Conservation (phyloP, 805 yeast genomes). For the Priceomyces carsonii region DNA sequence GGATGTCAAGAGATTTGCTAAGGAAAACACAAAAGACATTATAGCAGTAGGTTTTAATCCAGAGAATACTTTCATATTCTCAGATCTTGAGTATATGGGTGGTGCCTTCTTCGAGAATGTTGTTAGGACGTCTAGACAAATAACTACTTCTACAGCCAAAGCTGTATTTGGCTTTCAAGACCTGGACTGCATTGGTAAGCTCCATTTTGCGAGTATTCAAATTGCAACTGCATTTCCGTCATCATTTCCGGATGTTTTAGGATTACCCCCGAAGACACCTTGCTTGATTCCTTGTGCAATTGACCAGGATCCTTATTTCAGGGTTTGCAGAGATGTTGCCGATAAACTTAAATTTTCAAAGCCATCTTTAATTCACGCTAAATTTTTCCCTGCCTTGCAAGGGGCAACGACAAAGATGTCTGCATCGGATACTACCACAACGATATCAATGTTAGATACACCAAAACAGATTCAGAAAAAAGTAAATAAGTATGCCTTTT, state of each 20-base stretch:
- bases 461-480: conserved; percentile 90
- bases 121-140: conserved; percentile 87
- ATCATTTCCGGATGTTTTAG: conserved; percentile 92
- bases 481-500: conserved; percentile 93
- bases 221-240: conserved; percentile 95
- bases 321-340: conserved; percentile 97
- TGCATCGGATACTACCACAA: conserved; percentile 86
- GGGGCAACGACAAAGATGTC: conserved; percentile 97
- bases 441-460: conserved; percentile 95
- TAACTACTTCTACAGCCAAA: conserved; percentile 95
- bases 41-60: conserved; percentile 94
- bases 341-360: conserved; percentile 86
- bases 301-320: conserved; percentile 97
- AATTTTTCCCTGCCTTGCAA: conserved; percentile 97
- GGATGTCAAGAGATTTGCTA: conserved; percentile 79
- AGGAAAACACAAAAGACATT: conserved; percentile 87
- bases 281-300: conserved; percentile 98
- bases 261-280: conserved; percentile 84
- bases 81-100: conserved; percentile 91
- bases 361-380: conserved; percentile 90
- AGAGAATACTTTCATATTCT: conserved; percentile 91
- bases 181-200: conserved; percentile 89
- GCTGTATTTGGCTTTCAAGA: conserved; percentile 97
- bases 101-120: conserved; percentile 93
- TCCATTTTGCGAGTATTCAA: conserved; percentile 95